phyloP scores from a whole-genome alignment of 208 protist genomes.

The Leptomonas seymouri region DNA sequence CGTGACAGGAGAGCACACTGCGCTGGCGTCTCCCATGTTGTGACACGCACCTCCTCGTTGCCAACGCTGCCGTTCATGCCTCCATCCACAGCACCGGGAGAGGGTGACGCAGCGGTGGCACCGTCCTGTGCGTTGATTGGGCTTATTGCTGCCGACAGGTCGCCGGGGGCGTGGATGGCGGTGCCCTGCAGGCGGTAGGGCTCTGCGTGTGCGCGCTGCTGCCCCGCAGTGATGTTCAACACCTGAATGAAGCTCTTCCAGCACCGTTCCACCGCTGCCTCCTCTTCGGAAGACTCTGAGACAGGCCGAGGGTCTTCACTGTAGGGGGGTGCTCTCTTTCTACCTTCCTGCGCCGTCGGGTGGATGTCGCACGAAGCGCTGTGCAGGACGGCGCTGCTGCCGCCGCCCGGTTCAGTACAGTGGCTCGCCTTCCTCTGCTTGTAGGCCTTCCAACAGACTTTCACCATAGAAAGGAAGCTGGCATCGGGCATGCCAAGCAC shows the following conservation, averaged over 20 bases:
- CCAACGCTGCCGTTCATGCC: background rate
- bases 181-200: slow-evolving; percentile 4
- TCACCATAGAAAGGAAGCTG: slow-evolving; percentile 44
- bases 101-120: background rate
- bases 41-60: background rate
- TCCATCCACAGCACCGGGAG: background rate
- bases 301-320: background rate
- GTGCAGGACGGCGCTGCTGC: background rate
- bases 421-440: slow-evolving; percentile 21
- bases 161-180: background rate
- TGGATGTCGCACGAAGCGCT: slow-evolving; percentile 1
- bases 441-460: slow-evolving; percentile 45
- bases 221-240: slow-evolving; percentile 23
- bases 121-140: background rate
- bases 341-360: background rate
- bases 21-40: slow-evolving; percentile 29
- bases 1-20: slow-evolving; percentile 23
- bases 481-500: slow-evolving; percentile 56
- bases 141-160: background rate
- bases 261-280: slow-evolving; percentile 22
- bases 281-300: slow-evolving; percentile 10
- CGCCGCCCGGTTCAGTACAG: background rate
- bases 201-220: slow-evolving; percentile 17
- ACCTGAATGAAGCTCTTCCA: slow-evolving; percentile 31
- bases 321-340: background rate